Evolutionary conservation across 2,329 filamentous ascomycete genomes (phyloP), one percentile per base, ranked within the genome.

Genomic region (Boeremia lycopersici): DNA sequence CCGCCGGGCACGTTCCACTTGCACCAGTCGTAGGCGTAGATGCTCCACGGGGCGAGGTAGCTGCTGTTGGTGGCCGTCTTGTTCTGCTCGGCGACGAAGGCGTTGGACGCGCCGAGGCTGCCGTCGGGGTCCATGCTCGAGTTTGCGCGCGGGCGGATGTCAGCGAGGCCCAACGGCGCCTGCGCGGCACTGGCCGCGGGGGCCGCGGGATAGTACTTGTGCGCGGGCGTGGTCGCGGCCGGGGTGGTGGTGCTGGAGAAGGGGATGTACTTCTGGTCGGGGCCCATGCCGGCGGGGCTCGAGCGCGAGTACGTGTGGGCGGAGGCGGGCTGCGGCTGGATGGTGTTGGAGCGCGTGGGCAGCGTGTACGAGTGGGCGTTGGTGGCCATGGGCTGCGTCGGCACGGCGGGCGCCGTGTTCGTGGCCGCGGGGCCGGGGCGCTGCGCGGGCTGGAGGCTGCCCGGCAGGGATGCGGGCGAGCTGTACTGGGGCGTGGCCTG

Each of bases 1-100:
- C 74, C 74, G 31, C 79, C 79, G 35, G 91, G 86, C 2, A 93
- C 87, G 13, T 90, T 86, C 93, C 95, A 99, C 77, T 99, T 99
- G 80, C 95, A 99, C 95, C 95, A 99, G 78, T 99, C 95, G 68
- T 96, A 93, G 11, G 95, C 93, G 74, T 98, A 99, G 50, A 96
- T 88, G 12, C 92, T 89, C 91, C 95, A 99, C 0, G 93, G 93
- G 4, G 93, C 92, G 60, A 96, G 79, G 72, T 97, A 96, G 74
- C 93, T 97, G 81, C 91, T 96, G 60, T 93, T 96, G 6, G 72
- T 90, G 76, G 72, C 88, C 59, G 85, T 73, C 71, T 85, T 84
- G 60, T 86, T 84, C 46, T 86, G 81, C 68, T 92, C 89, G 70
- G 89, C 89, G 46, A 84, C 82, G 62, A 75, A 81, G 75, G 76